Percentiles rank a stretch among this genome's conserved stretches.
Evolutionary conservation across 306 rosid species (phyloP).

Genomic region (Dalbergia cochinchinensis): DNA sequence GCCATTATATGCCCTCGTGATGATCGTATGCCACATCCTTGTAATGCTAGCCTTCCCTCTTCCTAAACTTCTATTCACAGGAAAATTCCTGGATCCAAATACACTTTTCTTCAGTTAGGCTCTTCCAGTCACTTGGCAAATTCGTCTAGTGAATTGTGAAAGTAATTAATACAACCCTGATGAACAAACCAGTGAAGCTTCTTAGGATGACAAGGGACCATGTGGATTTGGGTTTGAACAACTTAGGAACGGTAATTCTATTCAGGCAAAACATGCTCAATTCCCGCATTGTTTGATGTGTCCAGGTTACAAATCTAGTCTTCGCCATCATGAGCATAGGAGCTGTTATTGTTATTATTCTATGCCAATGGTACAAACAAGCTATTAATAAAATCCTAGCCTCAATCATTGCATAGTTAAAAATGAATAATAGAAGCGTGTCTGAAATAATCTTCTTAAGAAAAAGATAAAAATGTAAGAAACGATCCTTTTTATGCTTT

Average conservation of each 20-base stretch:
- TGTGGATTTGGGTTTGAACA: slow-evolving; percentile 46
- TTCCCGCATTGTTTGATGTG: slow-evolving; percentile 62
- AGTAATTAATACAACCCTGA: not conserved
- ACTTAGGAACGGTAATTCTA: slow-evolving; percentile 26
- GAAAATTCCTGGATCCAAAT: not conserved
- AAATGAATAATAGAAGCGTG: slow-evolving; percentile 46
- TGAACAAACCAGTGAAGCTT: slow-evolving; percentile 5
- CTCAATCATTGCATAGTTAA: slow-evolving; percentile 43
- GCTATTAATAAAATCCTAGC: slow-evolving; percentile 41
- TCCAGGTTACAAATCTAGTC: slow-evolving; percentile 47
- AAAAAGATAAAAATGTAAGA: slow-evolving; percentile 45
- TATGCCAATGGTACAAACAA: slow-evolving; percentile 57
- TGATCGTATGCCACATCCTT: not conserved
- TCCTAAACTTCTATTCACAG: not conserved
- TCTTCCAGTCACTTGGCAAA: not conserved
- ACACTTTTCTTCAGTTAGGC: slow-evolving; percentile 4
- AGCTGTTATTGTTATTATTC: slow-evolving; percentile 28
- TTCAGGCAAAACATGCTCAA: slow-evolving; percentile 40
- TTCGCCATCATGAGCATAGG: slow-evolving; percentile 57
- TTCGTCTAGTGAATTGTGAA: not conserved
- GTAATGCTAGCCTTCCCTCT: not conserved
- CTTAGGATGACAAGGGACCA: slow-evolving; percentile 21
- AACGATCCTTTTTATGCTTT: slow-evolving; percentile 45
- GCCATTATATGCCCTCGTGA: not conserved
- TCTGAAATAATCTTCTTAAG: slow-evolving; percentile 44